Conservation (phyloP, 2,329 filamentous ascomycete genomes). For the Hymenoscyphus fraxineus region DNA sequence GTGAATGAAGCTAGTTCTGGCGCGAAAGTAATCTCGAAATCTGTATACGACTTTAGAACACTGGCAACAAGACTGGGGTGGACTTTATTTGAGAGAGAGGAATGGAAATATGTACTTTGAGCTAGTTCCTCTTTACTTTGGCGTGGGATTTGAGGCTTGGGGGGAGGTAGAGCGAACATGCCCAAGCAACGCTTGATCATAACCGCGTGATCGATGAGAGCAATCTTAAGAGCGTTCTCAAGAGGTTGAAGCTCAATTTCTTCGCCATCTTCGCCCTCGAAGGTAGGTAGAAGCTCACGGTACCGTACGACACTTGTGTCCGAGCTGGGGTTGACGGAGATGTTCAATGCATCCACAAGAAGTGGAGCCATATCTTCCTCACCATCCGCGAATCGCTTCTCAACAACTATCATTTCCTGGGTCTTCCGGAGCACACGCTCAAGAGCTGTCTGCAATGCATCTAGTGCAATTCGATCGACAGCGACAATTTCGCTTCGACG, state of each 20-base stretch:
- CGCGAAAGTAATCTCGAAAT: constrained; percentile 60
- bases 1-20: constrained; percentile 62
- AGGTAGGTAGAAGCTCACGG: constrained; percentile 64
- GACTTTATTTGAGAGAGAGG: constrained; percentile 9
- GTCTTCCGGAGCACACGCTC: constrained; percentile 91
- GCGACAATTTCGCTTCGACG: constrained; percentile 80
- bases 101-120: constrained; percentile 45
- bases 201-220: constrained; percentile 83
- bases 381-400: constrained; percentile 69
- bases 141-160: constrained; percentile 54
- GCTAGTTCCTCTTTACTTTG: constrained; percentile 56
- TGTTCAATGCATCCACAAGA: constrained; percentile 70
- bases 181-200: constrained; percentile 78
- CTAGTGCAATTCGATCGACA: constrained; percentile 58
- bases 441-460: constrained; percentile 79
- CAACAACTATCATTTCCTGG: constrained; percentile 72
- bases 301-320: constrained; percentile 78
- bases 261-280: constrained; percentile 41
- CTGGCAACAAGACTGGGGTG: constrained; percentile 9
- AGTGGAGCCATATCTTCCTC: constrained; percentile 66
- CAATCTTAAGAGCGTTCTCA: constrained; percentile 77
- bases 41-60: constrained; percentile 37
- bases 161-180: constrained; percentile 56
- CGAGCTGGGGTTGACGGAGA: constrained; percentile 70
- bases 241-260: constrained; percentile 53